Conservation (phyloP, 495 filamentous ascomycete species). For the Aspergillus saccharolyticus region DNA sequence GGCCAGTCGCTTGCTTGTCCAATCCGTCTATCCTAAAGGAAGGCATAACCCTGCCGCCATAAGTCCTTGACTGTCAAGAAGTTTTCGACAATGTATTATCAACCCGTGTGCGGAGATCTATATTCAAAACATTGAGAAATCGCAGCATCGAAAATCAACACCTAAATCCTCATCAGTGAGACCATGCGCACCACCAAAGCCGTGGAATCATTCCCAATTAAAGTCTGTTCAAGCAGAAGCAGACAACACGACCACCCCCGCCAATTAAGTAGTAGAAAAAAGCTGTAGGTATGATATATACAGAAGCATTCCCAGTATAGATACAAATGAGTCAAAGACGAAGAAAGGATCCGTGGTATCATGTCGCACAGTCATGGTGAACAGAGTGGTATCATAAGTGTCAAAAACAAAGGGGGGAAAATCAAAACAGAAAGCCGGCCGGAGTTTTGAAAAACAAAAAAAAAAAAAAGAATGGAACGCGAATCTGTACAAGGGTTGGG, state of each 20-base stretch:
- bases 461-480: too few relatives aligned
- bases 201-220: background rate
- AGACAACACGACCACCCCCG: background rate
- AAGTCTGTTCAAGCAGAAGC: background rate
- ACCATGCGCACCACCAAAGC: background rate
- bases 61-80: too few relatives aligned
- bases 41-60: too few relatives aligned
- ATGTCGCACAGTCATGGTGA: constrained; percentile 39
- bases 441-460: constrained; percentile 12
- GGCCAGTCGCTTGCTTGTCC: too few relatives aligned
- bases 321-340: constrained; percentile 15
- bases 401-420: constrained; percentile 3
- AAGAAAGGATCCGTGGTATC: constrained; percentile 35
- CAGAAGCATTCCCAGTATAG: constrained; percentile 6
- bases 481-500: constrained; percentile 6
- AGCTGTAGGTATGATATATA: constrained; percentile 2
- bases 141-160: background rate
- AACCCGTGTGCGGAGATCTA: too few relatives aligned
- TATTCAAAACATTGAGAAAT: too few relatives aligned
- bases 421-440: constrained; percentile 2
- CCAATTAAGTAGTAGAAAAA: background rate
- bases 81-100: too few relatives aligned
- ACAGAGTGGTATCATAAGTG: constrained; percentile 45
- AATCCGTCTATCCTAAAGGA: too few relatives aligned
- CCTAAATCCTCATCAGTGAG: background rate